These are phyloP conservation scores for Jackrogersella multiformis DNA, from an alignment of 495 filamentous ascomycete species.

Conservation along the genomic window DNA sequence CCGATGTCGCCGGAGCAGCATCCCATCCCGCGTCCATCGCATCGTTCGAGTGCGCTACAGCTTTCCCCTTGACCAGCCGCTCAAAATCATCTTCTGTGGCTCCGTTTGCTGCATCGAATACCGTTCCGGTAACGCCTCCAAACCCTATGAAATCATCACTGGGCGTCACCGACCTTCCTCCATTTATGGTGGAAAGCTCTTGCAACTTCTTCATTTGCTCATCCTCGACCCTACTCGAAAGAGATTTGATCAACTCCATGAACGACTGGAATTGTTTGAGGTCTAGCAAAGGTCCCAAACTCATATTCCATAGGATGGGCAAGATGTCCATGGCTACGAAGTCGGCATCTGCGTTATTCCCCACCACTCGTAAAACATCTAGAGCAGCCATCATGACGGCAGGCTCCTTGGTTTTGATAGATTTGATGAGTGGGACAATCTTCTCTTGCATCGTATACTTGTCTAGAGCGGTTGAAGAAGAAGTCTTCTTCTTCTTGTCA, in stretches of 20 bases:
- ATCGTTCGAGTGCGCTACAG: slow-evolving; percentile 35
- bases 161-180: slow-evolving; percentile 44
- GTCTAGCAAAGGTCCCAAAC: slow-evolving; percentile 86
- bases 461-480: slow-evolving; percentile 79
- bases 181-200: slow-evolving; percentile 70
- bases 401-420: slow-evolving; percentile 96
- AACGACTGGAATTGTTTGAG: slow-evolving; percentile 87
- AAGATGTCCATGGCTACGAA: slow-evolving; percentile 92
- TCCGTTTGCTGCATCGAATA: slow-evolving; percentile 58
- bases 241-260: slow-evolving; percentile 82
- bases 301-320: slow-evolving; percentile 91
- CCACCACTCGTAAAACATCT: slow-evolving; percentile 82
- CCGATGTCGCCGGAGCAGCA: slow-evolving; percentile 40
- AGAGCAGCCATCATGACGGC: slow-evolving; percentile 96
- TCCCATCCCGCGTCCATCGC: slow-evolving; percentile 59
- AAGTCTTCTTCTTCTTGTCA: slow-evolving; percentile 62
- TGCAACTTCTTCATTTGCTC: slow-evolving; percentile 88
- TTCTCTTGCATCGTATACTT: slow-evolving; percentile 99
- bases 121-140: slow-evolving; percentile 58
- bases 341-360: slow-evolving; percentile 84
- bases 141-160: slow-evolving; percentile 70
- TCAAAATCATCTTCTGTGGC: slow-evolving; percentile 81
- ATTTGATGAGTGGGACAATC: slow-evolving; percentile 87
- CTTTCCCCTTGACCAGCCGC: slow-evolving; percentile 78
- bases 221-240: slow-evolving; percentile 82